phyloP scores from a whole-genome alignment of 371 early-diverging fungal species.

The Haplosporangium sp. region DNA sequence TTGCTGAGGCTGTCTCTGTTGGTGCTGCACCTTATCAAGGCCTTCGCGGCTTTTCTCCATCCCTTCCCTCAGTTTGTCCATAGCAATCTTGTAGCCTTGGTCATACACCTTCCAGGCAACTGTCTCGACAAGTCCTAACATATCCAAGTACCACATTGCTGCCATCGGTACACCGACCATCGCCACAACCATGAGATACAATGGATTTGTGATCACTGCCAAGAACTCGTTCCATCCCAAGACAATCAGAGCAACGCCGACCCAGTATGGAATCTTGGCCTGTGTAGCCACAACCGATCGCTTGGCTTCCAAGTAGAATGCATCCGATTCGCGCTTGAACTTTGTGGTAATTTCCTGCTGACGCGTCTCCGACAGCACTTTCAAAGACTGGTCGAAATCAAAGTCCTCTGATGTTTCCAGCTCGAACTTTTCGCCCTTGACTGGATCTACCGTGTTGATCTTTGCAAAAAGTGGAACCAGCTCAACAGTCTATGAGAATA shows the following conservation, averaged over 20 bases:
- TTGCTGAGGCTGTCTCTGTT: neutral
- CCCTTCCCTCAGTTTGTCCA: neutral
- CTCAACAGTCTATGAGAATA: conserved; percentile 59
- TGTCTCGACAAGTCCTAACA: conserved; percentile 74
- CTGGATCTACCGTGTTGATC: conserved; percentile 62
- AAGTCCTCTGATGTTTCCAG: conserved; percentile 60
- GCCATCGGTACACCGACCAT: conserved; percentile 64
- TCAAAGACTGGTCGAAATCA: conserved; percentile 71
- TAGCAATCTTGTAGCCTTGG: conserved; percentile 17
- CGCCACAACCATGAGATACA: conserved; percentile 76
- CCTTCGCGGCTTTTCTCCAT: neutral
- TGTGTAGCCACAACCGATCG: conserved; percentile 90
- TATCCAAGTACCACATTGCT: conserved; percentile 71
- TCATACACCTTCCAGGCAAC: conserved; percentile 57
- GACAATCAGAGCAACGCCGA: conserved; percentile 77
- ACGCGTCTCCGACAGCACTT: conserved; percentile 73
- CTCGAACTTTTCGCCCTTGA: conserved; percentile 39
- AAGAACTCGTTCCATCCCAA: conserved; percentile 96
- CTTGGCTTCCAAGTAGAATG: conserved; percentile 94
- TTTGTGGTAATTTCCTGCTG: conserved; percentile 80
- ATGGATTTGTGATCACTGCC: conserved; percentile 82
- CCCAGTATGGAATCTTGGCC: conserved; percentile 90
- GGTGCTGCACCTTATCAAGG: neutral
- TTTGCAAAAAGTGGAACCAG: conserved; percentile 74
- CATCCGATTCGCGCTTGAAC: conserved; percentile 91